phyloP scores from a whole-genome alignment of 352 stramenopile genomes.

The Globisporangium yorkense region DNA sequence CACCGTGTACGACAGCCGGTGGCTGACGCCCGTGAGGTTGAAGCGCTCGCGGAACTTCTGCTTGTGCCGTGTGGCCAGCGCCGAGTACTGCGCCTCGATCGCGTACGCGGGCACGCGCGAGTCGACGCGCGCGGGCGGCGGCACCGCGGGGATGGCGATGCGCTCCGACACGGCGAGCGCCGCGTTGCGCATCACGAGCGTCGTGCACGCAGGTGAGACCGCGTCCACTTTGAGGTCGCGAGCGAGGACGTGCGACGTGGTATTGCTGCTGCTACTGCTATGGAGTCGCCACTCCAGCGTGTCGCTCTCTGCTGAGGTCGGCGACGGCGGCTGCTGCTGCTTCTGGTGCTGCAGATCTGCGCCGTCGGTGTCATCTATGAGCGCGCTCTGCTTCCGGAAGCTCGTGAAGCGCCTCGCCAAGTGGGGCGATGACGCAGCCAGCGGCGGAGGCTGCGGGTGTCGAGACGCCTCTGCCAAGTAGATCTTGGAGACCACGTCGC shows the following conservation, averaged over 20 bases:
- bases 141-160: slow-evolving; percentile 42
- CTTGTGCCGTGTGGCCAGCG: slow-evolving; percentile 34
- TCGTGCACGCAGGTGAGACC: slow-evolving; percentile 28
- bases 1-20: slow-evolving; percentile 56
- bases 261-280: neutral
- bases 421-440: slow-evolving; percentile 4
- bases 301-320: neutral
- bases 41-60: slow-evolving; percentile 56
- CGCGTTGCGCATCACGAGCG: slow-evolving; percentile 57
- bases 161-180: slow-evolving; percentile 38
- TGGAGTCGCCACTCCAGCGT: slow-evolving; percentile 9
- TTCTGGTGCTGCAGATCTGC: neutral
- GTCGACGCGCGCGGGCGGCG: slow-evolving; percentile 25
- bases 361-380: neutral
- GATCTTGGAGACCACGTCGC: slow-evolving; percentile 45
- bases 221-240: slow-evolving; percentile 8
- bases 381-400: slow-evolving; percentile 13
- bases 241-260: neutral
- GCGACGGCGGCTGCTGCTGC: neutral
- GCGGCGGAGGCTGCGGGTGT: neutral
- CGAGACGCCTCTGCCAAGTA: slow-evolving; percentile 20
- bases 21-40: slow-evolving; percentile 46
- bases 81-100: slow-evolving; percentile 59
- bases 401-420: slow-evolving; percentile 24
- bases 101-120: slow-evolving; percentile 33